Conservation (phyloP, 2,329 filamentous ascomycete genomes). For the Pseudogymnoascus sp. region DNA sequence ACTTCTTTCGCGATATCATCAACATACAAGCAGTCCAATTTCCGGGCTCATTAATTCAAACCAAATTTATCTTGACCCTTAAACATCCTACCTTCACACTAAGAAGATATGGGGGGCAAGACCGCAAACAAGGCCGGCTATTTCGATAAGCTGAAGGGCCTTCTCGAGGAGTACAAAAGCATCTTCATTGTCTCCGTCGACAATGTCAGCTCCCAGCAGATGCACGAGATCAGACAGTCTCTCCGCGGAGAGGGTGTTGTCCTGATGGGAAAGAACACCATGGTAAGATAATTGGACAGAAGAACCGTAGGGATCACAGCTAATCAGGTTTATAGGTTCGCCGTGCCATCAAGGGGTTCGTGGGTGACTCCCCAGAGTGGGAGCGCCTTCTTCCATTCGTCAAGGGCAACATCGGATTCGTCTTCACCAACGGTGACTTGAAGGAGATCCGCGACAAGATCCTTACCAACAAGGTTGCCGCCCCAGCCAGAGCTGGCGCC, state of each 20-base stretch:
- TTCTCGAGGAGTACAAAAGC: slow-evolving; percentile 93
- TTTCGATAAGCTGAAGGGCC: slow-evolving; percentile 98
- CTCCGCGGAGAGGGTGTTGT: slow-evolving; percentile 90
- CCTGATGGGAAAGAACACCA: slow-evolving; percentile 99
- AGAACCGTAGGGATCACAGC: background rate
- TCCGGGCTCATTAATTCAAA: slow-evolving; percentile 16
- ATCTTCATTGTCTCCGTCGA: slow-evolving; percentile 97
- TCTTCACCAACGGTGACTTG: slow-evolving; percentile 97
- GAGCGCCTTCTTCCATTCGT: slow-evolving; percentile 94
- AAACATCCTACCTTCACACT: slow-evolving; percentile 95
- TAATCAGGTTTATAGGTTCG: slow-evolving; percentile 54
- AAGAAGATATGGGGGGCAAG: slow-evolving; percentile 99
- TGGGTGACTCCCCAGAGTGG: slow-evolving; percentile 87
- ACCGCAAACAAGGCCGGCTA: slow-evolving; percentile 87
- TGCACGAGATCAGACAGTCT: slow-evolving; percentile 97
- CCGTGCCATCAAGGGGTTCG: slow-evolving; percentile 93
- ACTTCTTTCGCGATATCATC: slow-evolving; percentile 8
- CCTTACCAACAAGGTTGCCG: slow-evolving; percentile 92
- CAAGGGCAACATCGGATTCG: slow-evolving; percentile 97
- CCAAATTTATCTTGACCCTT: slow-evolving; percentile 56
- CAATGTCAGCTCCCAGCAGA: slow-evolving; percentile 99
- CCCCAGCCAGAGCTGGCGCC: slow-evolving; percentile 95
- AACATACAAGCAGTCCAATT: slow-evolving; percentile 10
- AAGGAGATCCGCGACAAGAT: slow-evolving; percentile 92
- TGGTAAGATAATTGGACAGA: slow-evolving; percentile 50